Percentiles rank a stretch among this genome's conserved stretches.
These are phyloP conservation scores for Thozetella sp. DNA, from an alignment of 495 filamentous ascomycete genomes.

Conservation along the genomic window DNA sequence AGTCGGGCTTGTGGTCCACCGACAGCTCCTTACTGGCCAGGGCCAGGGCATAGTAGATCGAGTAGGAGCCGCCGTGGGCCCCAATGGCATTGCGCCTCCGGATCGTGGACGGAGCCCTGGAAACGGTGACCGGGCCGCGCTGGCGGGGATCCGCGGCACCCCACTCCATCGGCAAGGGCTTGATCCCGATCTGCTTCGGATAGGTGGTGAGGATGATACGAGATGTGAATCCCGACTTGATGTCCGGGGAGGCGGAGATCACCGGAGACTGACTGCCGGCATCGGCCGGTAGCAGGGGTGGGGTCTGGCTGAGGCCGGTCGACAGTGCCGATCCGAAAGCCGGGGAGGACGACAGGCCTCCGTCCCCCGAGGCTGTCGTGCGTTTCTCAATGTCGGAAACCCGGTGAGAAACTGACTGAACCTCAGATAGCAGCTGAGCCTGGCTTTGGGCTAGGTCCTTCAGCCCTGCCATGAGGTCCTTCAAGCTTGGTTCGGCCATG, in stretches of 20 bases:
- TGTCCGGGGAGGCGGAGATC: constrained; percentile 12
- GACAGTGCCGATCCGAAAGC: neutral
- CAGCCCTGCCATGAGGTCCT: constrained; percentile 54
- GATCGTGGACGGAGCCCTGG: constrained; percentile 72
- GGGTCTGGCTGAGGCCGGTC: constrained; percentile 17
- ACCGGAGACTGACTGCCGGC: constrained; percentile 27
- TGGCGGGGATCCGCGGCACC: constrained; percentile 72
- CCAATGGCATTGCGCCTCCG: constrained; percentile 80
- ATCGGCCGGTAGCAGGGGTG: constrained; percentile 27
- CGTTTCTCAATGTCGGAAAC: constrained; percentile 24
- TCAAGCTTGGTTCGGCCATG: constrained; percentile 29
- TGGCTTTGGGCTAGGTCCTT: constrained; percentile 59
- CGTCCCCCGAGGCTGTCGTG: neutral
- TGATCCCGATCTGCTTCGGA: constrained; percentile 90
- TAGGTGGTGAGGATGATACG: constrained; percentile 73
- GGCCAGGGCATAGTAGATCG: constrained; percentile 93
- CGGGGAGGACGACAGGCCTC: neutral
- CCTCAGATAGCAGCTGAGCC: constrained; percentile 55
- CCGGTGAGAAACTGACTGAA: constrained; percentile 68
- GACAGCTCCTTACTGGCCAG: constrained; percentile 88
- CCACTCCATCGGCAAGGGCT: constrained; percentile 88
- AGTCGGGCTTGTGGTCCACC: constrained; percentile 81
- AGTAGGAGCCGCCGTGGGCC: constrained; percentile 97
- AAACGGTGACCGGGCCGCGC: constrained; percentile 91
- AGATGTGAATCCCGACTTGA: constrained; percentile 28